Conservation (phyloP, 2,329 filamentous ascomycete species). For the Fusarium coicis region DNA sequence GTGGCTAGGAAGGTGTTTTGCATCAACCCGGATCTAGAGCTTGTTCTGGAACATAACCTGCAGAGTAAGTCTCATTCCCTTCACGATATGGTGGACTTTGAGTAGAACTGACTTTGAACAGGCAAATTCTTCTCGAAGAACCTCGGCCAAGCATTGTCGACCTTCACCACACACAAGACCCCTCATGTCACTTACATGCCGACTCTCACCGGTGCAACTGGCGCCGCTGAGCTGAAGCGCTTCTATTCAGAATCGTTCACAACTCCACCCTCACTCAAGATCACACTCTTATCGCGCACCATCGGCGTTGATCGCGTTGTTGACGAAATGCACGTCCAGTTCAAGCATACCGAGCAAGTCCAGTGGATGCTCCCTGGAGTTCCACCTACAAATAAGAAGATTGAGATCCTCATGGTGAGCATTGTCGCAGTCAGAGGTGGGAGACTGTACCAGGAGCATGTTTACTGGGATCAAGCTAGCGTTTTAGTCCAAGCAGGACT, state of each 20-base stretch:
- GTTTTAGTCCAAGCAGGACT: conserved; percentile 69
- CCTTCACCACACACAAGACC: conserved; percentile 67
- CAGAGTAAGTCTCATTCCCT: conserved; percentile 64
- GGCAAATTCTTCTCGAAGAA: conserved; percentile 67
- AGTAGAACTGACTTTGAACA: conserved; percentile 14
- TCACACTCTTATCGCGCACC: conserved; percentile 73
- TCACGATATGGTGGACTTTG: too few species aligned
- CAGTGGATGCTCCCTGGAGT: conserved; percentile 72
- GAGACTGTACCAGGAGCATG: conserved; percentile 70
- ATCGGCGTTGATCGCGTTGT: conserved; percentile 72
- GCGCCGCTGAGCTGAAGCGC: conserved; percentile 64
- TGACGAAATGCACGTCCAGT: conserved; percentile 69
- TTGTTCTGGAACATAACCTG: conserved; percentile 73
- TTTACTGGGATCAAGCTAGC: conserved; percentile 72
- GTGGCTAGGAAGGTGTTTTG: conserved; percentile 71
- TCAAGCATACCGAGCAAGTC: conserved; percentile 67
- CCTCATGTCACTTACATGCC: conserved; percentile 77
- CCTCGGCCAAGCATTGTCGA: conserved; percentile 70
- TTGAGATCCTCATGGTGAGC: conserved; percentile 67
- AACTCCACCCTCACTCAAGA: conserved; percentile 68
- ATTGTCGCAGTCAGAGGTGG: conserved; percentile 70
- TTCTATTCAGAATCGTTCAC: conserved; percentile 75
- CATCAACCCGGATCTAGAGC: conserved; percentile 70
- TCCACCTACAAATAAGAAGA: conserved; percentile 61
- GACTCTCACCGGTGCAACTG: conserved; percentile 72